A percentile compares a stretch with the other conserved stretches of the same genome.
Conservation (phyloP, 1,284 basidiomycete species). For the Austroboletus niveus region DNA sequence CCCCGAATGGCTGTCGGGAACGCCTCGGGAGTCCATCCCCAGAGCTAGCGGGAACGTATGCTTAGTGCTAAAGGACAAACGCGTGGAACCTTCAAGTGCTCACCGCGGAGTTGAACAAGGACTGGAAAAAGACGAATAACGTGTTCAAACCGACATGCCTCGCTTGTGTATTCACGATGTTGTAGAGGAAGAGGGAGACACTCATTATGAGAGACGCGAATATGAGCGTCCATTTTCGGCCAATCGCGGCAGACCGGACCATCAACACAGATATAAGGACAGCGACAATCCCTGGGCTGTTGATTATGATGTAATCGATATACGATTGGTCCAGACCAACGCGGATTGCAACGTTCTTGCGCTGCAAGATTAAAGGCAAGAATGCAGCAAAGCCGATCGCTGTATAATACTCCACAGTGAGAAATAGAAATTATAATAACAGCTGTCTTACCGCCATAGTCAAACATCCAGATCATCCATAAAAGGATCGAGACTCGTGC, state of each 20-base stretch:
- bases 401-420: not conserved
- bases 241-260: constrained; percentile 14
- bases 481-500: constrained; percentile 12
- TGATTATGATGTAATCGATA: constrained; percentile 15
- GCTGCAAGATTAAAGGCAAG: constrained; percentile 18
- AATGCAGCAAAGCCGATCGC: not conserved
- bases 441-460: constrained; percentile 12
- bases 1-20: constrained; percentile 18
- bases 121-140: constrained; percentile 10
- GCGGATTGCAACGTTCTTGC: constrained; percentile 16
- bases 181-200: constrained; percentile 13
- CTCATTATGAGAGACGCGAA: constrained; percentile 10
- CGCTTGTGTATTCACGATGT: constrained; percentile 16
- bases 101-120: not conserved
- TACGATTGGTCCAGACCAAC: constrained; percentile 13
- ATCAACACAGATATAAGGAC: constrained; percentile 8
- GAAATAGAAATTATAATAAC: not conserved
- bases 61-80: constrained; percentile 1
- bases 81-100: not conserved
- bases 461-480: constrained; percentile 17
- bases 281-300: constrained; percentile 10
- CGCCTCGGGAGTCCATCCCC: constrained; percentile 20
- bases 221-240: constrained; percentile 21
- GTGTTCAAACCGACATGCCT: constrained; percentile 14
- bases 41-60: constrained; percentile 4